A percentile compares a stretch with the other conserved stretches of the same genome.
These are phyloP conservation scores for Raddia distichophylla DNA, from an alignment of 176 grass and related monocot species.

Conservation along the genomic window DNA sequence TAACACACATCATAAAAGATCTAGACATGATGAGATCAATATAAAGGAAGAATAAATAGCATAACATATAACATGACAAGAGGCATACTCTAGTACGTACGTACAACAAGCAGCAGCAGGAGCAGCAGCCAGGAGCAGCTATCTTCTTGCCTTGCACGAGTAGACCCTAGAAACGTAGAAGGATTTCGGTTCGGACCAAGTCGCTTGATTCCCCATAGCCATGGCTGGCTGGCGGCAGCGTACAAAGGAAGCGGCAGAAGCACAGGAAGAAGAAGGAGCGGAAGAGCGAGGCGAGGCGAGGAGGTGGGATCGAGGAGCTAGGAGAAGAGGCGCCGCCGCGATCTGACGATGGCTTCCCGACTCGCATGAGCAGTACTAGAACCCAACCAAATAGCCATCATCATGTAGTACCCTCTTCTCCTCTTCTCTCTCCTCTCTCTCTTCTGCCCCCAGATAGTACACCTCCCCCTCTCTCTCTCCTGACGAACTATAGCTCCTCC, in stretches of 20 bases:
- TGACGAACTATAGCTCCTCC: conserved; percentile 42
- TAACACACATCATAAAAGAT: neutral
- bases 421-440: conserved; percentile 17
- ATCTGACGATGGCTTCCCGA: conserved; percentile 65
- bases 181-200: conserved; percentile 63
- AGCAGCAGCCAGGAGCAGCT: conserved; percentile 18
- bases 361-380: conserved; percentile 21
- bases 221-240: conserved; percentile 41
- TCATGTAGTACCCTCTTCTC: conserved; percentile 1
- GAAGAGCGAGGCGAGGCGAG: neutral
- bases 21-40: neutral
- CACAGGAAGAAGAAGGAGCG: conserved; percentile 2
- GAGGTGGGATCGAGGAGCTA: neutral
- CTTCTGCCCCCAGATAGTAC: conserved; percentile 1
- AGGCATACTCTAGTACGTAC: conserved; percentile 45
- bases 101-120: neutral
- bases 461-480: conserved; percentile 28
- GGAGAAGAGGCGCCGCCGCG: conserved; percentile 33
- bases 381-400: conserved; percentile 44
- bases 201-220: conserved; percentile 68
- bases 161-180: conserved; percentile 47
- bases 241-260: conserved; percentile 27
- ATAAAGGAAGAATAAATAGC: conserved; percentile 27
- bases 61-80: conserved; percentile 43
- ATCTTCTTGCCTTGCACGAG: conserved; percentile 14